Evolutionary conservation across 352 stramenopile species (phyloP), one percentile per base, ranked within the genome.

Genomic region (Globisporangium orthogonon): DNA sequence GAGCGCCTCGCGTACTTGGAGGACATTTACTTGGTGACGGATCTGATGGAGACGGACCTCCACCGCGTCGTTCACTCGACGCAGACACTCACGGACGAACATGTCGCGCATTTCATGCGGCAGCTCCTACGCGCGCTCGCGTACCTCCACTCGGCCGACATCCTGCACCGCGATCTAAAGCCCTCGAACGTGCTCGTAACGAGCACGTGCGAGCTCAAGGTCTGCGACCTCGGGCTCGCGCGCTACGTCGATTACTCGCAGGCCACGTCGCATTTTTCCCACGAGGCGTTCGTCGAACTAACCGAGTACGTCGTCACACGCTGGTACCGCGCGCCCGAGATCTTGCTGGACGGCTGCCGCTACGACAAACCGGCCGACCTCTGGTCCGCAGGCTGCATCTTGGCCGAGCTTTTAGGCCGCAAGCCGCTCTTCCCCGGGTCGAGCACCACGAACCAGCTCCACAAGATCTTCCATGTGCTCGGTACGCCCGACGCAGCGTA

Each of bases 311-410:
- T 96, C 11, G 86, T 96, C 11, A 96, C 87, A 46, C 71, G 86
- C 33, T 96, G 86, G 86, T 96, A 96, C 57, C 82, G 85, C 33
- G 83, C 81, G 6, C 86, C 85, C 0, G 86, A 96, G 60, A 50
- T 50, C 7, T 39, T 51, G 81, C 65, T 94, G 10, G 80, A 76
- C 1, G 91, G 81, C 62, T 91, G 91, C 78, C 91, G 94, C 67
- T 95, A 95, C 73, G 91, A 78, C 2, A 74, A 78, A 3, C 78
- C 87, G 40, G 79, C 93, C 53, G 95, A 98, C 63, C 83, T 98
- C 0, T 98, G 94, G 94, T 96, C 85, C 56, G 96, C 98, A 56
- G 97, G 97, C 23, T 99, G 97, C 66, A 99, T 99, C 59, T 98
- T 99, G 62, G 97, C 94, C 5, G 97, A 99, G 66, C 95, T 99